Evolutionary conservation across 2,329 filamentous ascomycete species (phyloP).

Genomic region (Fusarium secorum): DNA sequence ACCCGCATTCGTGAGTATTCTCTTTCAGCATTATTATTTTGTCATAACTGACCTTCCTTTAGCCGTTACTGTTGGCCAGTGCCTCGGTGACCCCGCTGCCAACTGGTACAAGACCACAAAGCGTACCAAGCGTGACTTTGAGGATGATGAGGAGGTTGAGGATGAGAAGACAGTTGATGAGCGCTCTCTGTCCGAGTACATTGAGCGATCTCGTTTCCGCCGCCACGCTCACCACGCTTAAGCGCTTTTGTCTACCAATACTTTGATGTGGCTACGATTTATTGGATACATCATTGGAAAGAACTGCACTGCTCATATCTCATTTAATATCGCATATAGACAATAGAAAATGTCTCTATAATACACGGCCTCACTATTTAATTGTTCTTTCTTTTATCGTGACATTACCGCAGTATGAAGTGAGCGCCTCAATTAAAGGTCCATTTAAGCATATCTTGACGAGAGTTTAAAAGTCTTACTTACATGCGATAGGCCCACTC

Average conservation of each 20-base stretch:
- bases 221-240: constrained; percentile 4
- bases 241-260: not conserved
- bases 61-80: constrained; percentile 42
- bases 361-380: not conserved
- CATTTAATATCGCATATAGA: constrained; percentile 16
- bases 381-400: not conserved
- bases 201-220: constrained; percentile 27
- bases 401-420: not conserved
- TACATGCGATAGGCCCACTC: constrained; percentile 7
- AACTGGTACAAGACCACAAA: constrained; percentile 29
- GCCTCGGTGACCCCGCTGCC: constrained; percentile 29
- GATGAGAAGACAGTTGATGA: constrained; percentile 10
- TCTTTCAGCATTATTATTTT: too few relatives aligned
- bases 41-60: constrained; percentile 33
- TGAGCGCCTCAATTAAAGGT: not conserved
- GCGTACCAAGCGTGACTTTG: constrained; percentile 24
- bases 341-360: constrained; percentile 7
- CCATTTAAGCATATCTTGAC: not conserved
- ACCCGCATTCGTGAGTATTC: constrained; percentile 17
- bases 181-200: constrained; percentile 10
- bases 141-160: constrained; percentile 1
- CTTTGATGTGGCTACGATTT: constrained; percentile 10
- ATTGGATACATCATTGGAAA: constrained; percentile 5
- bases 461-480: not conserved
- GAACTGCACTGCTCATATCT: constrained; percentile 10